Conservation (phyloP, 164 flowering plant genomes). For the Magnolia changhungtana region DNA sequence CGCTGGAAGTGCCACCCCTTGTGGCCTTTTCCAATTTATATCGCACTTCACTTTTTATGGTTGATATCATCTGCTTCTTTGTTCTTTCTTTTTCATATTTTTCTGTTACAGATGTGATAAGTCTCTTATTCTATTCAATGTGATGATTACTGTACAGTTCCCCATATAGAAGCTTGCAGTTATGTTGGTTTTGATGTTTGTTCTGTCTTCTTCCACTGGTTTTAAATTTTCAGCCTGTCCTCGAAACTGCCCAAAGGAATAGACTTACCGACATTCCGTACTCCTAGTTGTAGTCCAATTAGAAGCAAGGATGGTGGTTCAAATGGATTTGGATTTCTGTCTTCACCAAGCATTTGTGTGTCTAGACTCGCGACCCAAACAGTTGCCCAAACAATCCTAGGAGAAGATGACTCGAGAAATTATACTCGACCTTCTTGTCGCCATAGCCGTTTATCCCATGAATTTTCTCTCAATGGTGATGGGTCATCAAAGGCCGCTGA, state of each 20-base stretch:
- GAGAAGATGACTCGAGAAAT: conserved; percentile 28
- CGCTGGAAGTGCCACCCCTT: too few species aligned
- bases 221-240: conserved; percentile 50
- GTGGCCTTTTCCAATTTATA: not conserved
- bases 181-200: not conserved
- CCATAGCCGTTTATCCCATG: conserved; percentile 41
- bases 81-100: not conserved
- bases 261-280: conserved; percentile 35
- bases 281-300: conserved; percentile 24
- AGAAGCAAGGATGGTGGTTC: conserved; percentile 28
- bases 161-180: not conserved
- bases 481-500: conserved; percentile 16
- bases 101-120: not conserved
- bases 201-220: not conserved
- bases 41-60: not conserved
- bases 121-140: not conserved
- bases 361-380: conserved; percentile 37
- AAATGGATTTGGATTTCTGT: conserved; percentile 21
- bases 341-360: conserved; percentile 26
- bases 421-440: conserved; percentile 24
- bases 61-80: not conserved
- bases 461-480: conserved; percentile 24
- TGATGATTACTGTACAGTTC: not conserved
- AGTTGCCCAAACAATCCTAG: conserved; percentile 6
- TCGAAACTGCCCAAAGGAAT: conserved; percentile 38